Percentiles rank a stretch among this genome's conserved stretches.
Conservation (phyloP, 2,329 filamentous ascomycete genomes). For the Calonectria pseudoreteaudii region DNA sequence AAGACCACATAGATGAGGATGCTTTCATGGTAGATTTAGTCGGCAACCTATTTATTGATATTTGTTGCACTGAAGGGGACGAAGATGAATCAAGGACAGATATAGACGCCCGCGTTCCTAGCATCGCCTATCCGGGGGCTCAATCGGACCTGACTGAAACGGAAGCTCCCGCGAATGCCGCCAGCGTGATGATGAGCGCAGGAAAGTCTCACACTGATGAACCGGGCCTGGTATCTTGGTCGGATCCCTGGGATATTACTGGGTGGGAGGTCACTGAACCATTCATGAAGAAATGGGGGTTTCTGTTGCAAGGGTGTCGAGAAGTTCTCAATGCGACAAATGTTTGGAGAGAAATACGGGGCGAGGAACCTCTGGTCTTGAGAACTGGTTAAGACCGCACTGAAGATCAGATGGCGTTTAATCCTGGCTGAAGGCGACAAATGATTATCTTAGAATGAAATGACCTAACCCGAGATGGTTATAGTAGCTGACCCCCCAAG, state of each 20-base stretch:
- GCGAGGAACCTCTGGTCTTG: conserved; percentile 28
- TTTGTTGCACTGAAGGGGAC: conserved; percentile 1
- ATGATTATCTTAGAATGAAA: background rate
- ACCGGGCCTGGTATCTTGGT: conserved; percentile 31
- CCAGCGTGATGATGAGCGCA: background rate
- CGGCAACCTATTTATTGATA: conserved; percentile 17
- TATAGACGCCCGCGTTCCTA: background rate
- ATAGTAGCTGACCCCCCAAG: background rate
- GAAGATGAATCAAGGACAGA: background rate
- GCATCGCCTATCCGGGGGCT: background rate
- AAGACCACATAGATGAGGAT: conserved; percentile 27
- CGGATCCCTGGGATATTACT: conserved; percentile 32
- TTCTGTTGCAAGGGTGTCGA: conserved; percentile 26
- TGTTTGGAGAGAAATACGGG: conserved; percentile 25
- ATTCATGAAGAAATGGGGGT: conserved; percentile 34
- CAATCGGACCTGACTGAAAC: background rate
- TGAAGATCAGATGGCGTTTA: background rate
- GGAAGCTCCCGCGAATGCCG: background rate
- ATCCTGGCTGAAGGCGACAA: background rate
- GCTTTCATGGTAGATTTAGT: conserved; percentile 29
- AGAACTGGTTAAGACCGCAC: background rate
- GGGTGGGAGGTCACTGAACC: conserved; percentile 30
- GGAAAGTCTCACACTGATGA: background rate
- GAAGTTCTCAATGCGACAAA: conserved; percentile 30
- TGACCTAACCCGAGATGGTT: background rate